Conservation (phyloP, 768 basidiomycete genomes). For the Dioszegia hungarica region DNA sequence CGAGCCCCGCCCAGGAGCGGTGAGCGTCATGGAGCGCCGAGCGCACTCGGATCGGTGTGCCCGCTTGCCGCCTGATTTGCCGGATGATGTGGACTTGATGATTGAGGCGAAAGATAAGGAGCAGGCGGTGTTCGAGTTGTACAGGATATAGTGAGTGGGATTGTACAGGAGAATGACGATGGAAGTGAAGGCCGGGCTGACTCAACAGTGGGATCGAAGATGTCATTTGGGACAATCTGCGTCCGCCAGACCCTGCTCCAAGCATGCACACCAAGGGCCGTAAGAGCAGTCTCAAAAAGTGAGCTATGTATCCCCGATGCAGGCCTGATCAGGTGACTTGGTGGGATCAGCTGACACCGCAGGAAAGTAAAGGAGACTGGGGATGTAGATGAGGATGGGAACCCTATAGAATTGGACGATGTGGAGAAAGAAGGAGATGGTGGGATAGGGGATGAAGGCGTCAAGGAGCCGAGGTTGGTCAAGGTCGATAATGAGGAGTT, state of each 20-base stretch:
- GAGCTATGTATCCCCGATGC: no score
- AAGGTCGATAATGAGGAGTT: constrained; percentile 1
- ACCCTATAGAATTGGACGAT: constrained; percentile 29
- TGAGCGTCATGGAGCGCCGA: constrained; percentile 73
- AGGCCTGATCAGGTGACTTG: no score
- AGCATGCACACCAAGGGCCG: constrained; percentile 54
- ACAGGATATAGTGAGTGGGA: constrained; percentile 63
- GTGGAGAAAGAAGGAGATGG: constrained; percentile 45
- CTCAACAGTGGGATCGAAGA: constrained; percentile 55
- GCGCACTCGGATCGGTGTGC: constrained; percentile 83
- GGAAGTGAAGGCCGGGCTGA: neutral
- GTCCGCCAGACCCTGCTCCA: constrained; percentile 53
- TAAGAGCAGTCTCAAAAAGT: constrained; percentile 50
- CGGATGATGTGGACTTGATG: constrained; percentile 63
- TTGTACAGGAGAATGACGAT: no score
- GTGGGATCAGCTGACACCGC: no score
- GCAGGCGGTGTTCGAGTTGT: constrained; percentile 82
- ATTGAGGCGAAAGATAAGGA: constrained; percentile 65
- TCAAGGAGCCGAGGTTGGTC: constrained; percentile 10
- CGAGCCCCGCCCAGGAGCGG: constrained; percentile 79
- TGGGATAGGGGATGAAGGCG: constrained; percentile 32
- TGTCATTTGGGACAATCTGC: constrained; percentile 57
- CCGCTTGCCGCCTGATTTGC: constrained; percentile 58
- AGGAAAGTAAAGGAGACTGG: constrained; percentile 41
- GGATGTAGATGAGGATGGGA: constrained; percentile 37